phyloP scores from a whole-genome alignment of 2,329 filamentous ascomycete species.

The Talaromyces islandicus region DNA sequence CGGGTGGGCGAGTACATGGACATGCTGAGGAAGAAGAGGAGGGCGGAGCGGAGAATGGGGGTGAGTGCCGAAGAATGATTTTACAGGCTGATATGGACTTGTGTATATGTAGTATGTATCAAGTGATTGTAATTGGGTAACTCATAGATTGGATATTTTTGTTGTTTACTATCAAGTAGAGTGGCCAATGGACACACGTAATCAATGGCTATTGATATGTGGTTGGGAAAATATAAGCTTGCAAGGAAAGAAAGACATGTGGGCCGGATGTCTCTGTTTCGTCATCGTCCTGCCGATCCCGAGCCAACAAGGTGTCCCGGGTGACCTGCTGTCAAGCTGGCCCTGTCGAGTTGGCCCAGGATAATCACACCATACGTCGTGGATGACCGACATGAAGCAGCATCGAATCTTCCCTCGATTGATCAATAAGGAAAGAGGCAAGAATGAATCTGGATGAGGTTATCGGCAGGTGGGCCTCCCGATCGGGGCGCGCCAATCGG shows the following conservation, averaged over 20 bases:
- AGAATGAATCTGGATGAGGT: background rate
- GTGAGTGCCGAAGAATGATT: background rate
- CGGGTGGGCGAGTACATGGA: slow-evolving; percentile 42
- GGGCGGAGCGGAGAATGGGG: slow-evolving; percentile 27
- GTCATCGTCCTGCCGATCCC: background rate
- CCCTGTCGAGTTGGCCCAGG: no score
- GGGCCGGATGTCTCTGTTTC: background rate
- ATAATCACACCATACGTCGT: no score
- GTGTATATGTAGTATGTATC: background rate
- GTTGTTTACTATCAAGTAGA: no score
- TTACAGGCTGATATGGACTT: background rate
- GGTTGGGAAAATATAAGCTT: background rate
- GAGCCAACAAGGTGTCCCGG: no score
- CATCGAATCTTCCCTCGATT: no score
- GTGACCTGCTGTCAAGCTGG: no score
- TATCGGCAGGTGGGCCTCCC: background rate
- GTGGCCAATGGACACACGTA: background rate
- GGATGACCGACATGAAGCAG: no score
- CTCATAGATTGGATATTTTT: background rate
- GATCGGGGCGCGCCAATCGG: background rate
- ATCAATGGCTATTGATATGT: background rate
- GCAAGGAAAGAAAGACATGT: background rate
- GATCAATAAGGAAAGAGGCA: background rate
- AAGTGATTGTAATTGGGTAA: background rate
- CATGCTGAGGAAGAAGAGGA: slow-evolving; percentile 33